Evolutionary conservation across 345 rosid species (phyloP).

Genomic region (Firmiana major): DNA sequence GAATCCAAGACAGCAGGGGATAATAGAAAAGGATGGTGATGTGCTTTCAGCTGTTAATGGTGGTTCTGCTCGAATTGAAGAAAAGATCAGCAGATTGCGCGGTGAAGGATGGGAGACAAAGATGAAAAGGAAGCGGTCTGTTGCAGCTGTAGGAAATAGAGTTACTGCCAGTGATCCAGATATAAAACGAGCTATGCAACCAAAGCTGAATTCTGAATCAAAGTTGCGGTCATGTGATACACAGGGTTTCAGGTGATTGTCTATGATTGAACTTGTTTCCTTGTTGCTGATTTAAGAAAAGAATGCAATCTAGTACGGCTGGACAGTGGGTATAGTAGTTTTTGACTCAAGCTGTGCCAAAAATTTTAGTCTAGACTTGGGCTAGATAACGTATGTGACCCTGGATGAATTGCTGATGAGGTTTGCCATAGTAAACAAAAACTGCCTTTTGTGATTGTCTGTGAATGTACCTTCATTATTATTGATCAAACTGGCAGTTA

Average conservation of each 20-base stretch:
- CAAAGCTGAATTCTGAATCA: conserved; percentile 55
- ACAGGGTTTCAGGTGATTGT: conserved; percentile 65
- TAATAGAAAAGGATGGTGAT: conserved; percentile 60
- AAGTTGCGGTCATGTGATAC: conserved; percentile 70
- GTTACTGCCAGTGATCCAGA: conserved; percentile 57
- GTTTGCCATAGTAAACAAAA: neutral
- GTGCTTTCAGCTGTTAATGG: conserved; percentile 53
- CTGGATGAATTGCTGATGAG: neutral
- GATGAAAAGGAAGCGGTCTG: conserved; percentile 89
- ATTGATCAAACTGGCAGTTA: neutral
- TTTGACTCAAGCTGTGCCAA: neutral
- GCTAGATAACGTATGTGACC: neutral
- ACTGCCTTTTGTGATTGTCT: neutral
- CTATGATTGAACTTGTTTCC: neutral
- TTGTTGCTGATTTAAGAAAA: neutral
- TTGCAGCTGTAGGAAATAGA: conserved; percentile 70
- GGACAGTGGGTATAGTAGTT: neutral
- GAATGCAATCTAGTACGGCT: neutral
- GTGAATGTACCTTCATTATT: neutral
- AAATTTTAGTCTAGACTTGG: neutral
- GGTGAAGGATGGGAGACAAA: conserved; percentile 96
- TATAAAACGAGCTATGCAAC: conserved; percentile 51
- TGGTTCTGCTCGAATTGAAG: conserved; percentile 51
- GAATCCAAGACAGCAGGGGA: conserved; percentile 50
- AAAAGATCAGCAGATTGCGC: conserved; percentile 75